phyloP scores from a whole-genome alignment of 2,329 filamentous ascomycete species.

The Exophiala lecanii-corni region DNA sequence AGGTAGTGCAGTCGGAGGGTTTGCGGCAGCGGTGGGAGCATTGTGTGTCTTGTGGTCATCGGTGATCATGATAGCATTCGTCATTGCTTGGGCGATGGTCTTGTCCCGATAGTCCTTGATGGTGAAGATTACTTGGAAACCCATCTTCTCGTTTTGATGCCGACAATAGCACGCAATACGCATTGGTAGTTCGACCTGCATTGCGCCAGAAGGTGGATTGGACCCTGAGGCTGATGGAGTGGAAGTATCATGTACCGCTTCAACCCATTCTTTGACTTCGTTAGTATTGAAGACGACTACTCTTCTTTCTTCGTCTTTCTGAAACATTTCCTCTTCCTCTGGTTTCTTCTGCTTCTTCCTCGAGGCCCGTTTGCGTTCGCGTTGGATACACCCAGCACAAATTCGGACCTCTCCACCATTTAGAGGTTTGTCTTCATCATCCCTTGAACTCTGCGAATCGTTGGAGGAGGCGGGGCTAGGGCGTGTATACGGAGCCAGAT shows the following conservation, averaged over 20 bases:
- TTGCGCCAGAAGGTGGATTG: conserved; percentile 53
- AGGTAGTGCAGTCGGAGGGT: conserved; percentile 32
- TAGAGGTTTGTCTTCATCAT: conserved; percentile 66
- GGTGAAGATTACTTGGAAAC: conserved; percentile 91
- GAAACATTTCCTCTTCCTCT: conserved; percentile 86
- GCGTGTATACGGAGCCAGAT: conserved; percentile 34
- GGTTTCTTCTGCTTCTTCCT: conserved; percentile 91
- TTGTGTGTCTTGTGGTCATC: conserved; percentile 91
- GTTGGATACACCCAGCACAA: conserved; percentile 82
- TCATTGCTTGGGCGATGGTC: conserved; percentile 77
- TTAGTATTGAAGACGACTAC: conserved; percentile 90
- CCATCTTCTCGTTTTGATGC: conserved; percentile 88
- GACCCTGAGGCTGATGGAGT: conserved; percentile 22
- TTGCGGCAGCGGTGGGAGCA: conserved; percentile 36
- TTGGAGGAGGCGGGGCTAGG: conserved; percentile 34
- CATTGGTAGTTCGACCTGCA: conserved; percentile 84
- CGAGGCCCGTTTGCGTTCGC: conserved; percentile 84
- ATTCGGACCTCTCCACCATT: conserved; percentile 94
- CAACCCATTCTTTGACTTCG: conserved; percentile 79
- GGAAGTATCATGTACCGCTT: conserved; percentile 50
- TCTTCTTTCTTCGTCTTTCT: conserved; percentile 70
- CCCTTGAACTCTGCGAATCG: conserved; percentile 48
- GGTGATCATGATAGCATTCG: conserved; percentile 89
- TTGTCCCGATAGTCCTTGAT: conserved; percentile 75
- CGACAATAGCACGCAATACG: conserved; percentile 95